Conservation (phyloP, 2,329 filamentous ascomycete species). For the Apiospora hydei region DNA sequence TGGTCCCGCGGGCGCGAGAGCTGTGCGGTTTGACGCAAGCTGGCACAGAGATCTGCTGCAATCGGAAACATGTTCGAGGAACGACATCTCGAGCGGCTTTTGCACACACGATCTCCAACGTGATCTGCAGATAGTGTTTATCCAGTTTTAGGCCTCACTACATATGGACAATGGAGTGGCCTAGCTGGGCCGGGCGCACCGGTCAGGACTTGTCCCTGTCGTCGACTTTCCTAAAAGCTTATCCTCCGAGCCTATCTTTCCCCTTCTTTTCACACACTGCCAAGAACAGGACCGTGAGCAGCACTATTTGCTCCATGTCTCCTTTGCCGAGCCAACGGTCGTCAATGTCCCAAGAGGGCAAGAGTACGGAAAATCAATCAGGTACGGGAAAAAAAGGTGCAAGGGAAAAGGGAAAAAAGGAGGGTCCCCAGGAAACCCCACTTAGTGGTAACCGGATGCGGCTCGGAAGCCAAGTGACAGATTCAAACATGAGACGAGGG, state of each 20-base stretch:
- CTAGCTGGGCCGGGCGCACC: constrained; percentile 2
- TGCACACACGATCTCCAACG: constrained; percentile 2
- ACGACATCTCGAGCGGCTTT: constrained; percentile 8
- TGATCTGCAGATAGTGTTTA: constrained; percentile 19
- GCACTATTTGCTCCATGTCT: neutral
- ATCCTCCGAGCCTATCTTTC: constrained; percentile 9
- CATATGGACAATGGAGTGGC: neutral
- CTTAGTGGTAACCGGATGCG: constrained; percentile 24
- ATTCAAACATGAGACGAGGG: constrained; percentile 24
- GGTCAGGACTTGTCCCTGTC: neutral
- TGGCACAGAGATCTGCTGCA: constrained; percentile 20
- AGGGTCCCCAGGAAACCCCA: neutral
- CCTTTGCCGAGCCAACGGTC: neutral
- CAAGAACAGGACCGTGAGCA: constrained; percentile 17
- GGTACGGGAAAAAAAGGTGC: neutral
- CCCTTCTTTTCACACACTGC: constrained; percentile 2
- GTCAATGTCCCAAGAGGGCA: neutral
- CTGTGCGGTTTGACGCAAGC: constrained; percentile 6
- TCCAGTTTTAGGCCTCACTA: constrained; percentile 3
- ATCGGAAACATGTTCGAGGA: constrained; percentile 14
- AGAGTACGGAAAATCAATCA: constrained; percentile 12
- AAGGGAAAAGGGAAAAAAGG: neutral
- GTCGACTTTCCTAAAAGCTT: neutral
- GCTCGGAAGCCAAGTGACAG: constrained; percentile 25
- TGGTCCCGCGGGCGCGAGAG: constrained; percentile 6